Base-by-base conservation (phyloP, 495 filamentous ascomycete species). In the Penicillium cataractarum region DNA sequence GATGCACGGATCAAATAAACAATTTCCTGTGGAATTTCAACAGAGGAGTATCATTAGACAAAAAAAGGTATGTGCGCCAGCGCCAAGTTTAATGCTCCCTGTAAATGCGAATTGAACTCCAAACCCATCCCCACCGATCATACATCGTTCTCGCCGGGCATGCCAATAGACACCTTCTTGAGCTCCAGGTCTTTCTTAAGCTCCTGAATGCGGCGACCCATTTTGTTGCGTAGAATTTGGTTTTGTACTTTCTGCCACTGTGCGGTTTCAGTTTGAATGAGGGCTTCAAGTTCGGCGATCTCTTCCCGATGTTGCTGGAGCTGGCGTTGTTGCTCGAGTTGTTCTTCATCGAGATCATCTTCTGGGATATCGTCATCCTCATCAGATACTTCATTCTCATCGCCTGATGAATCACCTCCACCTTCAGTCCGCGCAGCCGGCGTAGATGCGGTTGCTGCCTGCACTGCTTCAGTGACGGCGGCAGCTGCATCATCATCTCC, bases 361-460 rank as follows among this genome's bases (percentile, higher is more conserved):
- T 87, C 86, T 12, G 86, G 81, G 3, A 61, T 87, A 19, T 85
- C 83, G 5, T 85, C 87, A 26, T 87, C 86, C 29, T 84, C 89
- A 54, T 86, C 86, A 0, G 87, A 88, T 22, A 72, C 78, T 19
- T 81, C 83, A 49, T 71, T 80, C 26, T 83, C 80, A 44, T 80
- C 79, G 3, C 76, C 80, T 0, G 80, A 82, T 0, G 78, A 74
- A 17, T 82, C 77, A 26, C 50, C 63, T 17, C 53, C 33, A 29
- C 52, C 53, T 49, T 73, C 78, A n/a, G 69, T 77, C 7, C 76
- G 74, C 0, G 80, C 76, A 2, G 76, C 71, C 6, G 75, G 75
- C 15, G 72, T 72, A 5, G 71, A 74, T 15, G 76, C 71, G 7
- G 74, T 77, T 17, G 66, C 72, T 15, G 68, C 66, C 48, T 76